Evolutionary conservation across 108 stramenopile genomes (phyloP).

Genomic region (Cyclotella atomus): DNA sequence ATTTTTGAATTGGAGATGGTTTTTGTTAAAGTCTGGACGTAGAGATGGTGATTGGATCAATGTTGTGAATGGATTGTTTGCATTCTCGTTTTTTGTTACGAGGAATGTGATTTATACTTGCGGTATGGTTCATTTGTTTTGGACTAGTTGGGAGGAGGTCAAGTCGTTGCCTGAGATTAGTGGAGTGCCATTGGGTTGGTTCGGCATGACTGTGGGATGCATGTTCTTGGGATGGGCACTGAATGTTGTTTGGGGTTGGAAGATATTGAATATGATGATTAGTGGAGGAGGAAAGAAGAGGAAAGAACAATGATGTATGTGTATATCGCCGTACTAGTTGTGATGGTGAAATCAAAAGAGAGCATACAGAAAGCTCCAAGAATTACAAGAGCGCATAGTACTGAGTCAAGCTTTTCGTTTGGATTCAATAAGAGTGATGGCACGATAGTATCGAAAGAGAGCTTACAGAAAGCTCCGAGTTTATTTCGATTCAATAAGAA

Average conservation of each 20-base stretch:
- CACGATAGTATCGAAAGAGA: too few species aligned
- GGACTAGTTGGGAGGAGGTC: conserved; percentile 15
- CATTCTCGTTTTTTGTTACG: conserved; percentile 28
- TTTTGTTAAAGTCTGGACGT: conserved; percentile 29
- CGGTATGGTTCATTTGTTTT: conserved; percentile 40
- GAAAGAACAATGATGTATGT: not conserved
- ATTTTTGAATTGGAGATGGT: conserved; percentile 49
- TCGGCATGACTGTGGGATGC: conserved; percentile 35
- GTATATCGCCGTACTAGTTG: too few species aligned
- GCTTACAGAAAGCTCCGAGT: too few species aligned
- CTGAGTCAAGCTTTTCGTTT: too few species aligned
- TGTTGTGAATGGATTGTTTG: conserved; percentile 29
- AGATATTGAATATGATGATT: conserved; percentile 29
- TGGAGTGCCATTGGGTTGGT: conserved; percentile 26
- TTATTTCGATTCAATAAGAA: too few species aligned
- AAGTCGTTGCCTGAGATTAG: conserved; percentile 10
- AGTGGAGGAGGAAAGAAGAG: conserved; percentile 3
- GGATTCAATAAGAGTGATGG: too few species aligned
- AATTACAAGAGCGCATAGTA: too few species aligned
- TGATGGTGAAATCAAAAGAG: too few species aligned
- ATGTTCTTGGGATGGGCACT: conserved; percentile 38
- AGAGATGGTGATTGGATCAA: not conserved
- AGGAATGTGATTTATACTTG: conserved; percentile 32
- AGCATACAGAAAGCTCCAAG: too few species aligned
- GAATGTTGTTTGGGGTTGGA: conserved; percentile 43